Evolutionary conservation across 495 filamentous ascomycete species (phyloP), one percentile per base, ranked within the genome.

Genomic region (Lophiostoma macrostomum): DNA sequence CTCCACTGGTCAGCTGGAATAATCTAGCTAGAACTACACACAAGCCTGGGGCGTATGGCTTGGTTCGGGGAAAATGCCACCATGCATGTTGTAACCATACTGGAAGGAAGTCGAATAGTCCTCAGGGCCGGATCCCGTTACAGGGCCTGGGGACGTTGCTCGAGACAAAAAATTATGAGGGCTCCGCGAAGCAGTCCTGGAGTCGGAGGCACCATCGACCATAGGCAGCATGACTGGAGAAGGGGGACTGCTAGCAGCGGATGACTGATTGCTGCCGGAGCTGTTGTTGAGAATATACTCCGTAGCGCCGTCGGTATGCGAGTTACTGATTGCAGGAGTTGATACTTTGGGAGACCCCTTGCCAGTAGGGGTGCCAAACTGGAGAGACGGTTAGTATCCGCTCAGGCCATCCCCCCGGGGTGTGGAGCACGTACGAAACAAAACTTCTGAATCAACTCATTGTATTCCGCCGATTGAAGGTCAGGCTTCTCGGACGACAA

Each of bases 381-480:
- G 65, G 38, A 29, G 32, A 13, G 60, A 60, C 59, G 64, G 64
- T 68, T 59, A 64, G 51, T 56, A 45, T 56, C 44, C 40, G 42
- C 36, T 64, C 31, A 54, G 51, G 30, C 46, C 28, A 44, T 43
- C 44, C 53, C 25, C 29, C 40, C 53, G 48, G 63, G 44, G 30
- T 53, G 62, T 44, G 55, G 68, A 75, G 60, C 38, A 94, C 90
- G 80, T 88, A 96, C 91, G 79, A 95, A 96, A 77, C 93, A 98
- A 73, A 95, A 98, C 72, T 94, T 95, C 75, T 95, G 87, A 64
- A 98, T 81, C 50, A 98, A 76, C 69, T 98, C 93, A 66, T 90
- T 84, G 70, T 97, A 96, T 44, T 88, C 86, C 31, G 85, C 80
- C 20, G 91, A 94, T 20, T 90, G 78, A 56, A 91, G 74, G 34